phyloP scores from a whole-genome alignment of 2,329 filamentous ascomycete genomes.

The Helotiales sp. region DNA sequence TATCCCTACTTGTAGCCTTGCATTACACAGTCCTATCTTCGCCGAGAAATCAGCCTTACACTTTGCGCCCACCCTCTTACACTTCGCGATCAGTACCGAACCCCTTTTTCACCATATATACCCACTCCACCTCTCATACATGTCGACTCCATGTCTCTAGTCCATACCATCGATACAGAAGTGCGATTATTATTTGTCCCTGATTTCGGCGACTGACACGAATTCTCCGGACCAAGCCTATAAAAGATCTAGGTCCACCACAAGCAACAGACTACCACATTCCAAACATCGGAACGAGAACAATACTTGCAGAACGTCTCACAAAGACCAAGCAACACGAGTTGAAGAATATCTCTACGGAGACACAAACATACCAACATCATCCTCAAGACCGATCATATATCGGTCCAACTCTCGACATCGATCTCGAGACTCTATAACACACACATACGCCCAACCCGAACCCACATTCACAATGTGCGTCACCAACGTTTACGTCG shows the following conservation, averaged over 20 bases:
- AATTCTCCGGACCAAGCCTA: slow-evolving; percentile 8
- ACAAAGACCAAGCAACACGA: not conserved
- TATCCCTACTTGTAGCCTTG: slow-evolving; percentile 6
- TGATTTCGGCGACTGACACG: slow-evolving; percentile 34
- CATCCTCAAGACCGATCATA: slow-evolving; percentile 5
- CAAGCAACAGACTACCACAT: slow-evolving; percentile 16
- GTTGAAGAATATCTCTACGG: not conserved
- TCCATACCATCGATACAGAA: slow-evolving; percentile 28
- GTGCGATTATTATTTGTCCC: slow-evolving; percentile 31
- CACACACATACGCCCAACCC: slow-evolving; percentile 17
- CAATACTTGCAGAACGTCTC: slow-evolving; percentile 5
- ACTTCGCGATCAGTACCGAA: slow-evolving; percentile 16
- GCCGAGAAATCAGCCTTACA: not conserved
- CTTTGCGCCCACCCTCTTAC: not conserved
- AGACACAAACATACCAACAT: slow-evolving; percentile 2
- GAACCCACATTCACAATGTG: slow-evolving; percentile 47
- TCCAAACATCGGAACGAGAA: slow-evolving; percentile 11
- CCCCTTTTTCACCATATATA: slow-evolving; percentile 19
- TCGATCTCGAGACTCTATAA: not conserved
- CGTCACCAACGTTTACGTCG: slow-evolving; percentile 47
- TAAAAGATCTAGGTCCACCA: slow-evolving; percentile 14
- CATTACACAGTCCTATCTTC: slow-evolving; percentile 8
- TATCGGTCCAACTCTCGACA: slow-evolving; percentile 5
- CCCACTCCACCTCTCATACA: slow-evolving; percentile 21
- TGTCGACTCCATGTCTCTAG: slow-evolving; percentile 34